phyloP scores from a whole-genome alignment of 768 basidiomycete species.

The Pisolithus orientalis region DNA sequence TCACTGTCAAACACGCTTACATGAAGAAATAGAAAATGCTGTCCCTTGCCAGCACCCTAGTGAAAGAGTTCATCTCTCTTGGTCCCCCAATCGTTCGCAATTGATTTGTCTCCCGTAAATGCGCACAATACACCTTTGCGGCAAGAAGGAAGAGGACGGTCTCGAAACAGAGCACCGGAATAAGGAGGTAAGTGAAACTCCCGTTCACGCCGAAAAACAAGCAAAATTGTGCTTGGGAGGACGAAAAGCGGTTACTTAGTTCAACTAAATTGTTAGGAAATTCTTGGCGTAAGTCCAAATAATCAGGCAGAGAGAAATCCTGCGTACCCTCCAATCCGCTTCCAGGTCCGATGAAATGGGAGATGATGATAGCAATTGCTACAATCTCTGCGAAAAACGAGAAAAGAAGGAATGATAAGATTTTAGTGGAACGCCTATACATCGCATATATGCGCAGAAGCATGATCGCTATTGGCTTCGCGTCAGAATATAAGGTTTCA shows the following conservation, averaged over 20 bases:
- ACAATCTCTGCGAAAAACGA: conserved; percentile 19
- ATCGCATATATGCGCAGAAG: conserved; percentile 28
- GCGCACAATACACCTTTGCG: conserved; percentile 10
- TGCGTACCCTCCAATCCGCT: conserved; percentile 17
- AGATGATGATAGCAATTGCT: conserved; percentile 21
- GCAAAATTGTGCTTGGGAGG: conserved; percentile 12
- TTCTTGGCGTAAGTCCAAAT: not conserved
- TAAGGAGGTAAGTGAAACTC: conserved; percentile 22
- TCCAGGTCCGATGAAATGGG: conserved; percentile 18
- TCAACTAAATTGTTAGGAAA: not conserved
- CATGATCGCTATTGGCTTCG: conserved; percentile 20
- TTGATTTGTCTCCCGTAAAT: conserved; percentile 2
- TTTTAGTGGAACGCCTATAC: conserved; percentile 20
- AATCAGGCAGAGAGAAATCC: not conserved
- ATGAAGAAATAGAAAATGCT: conserved; percentile 28
- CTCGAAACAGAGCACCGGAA: conserved; percentile 27
- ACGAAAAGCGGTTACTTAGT: conserved; percentile 6
- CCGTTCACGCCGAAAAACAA: conserved; percentile 16
- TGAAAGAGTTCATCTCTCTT: conserved; percentile 13
- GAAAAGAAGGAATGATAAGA: conserved; percentile 13
- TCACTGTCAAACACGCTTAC: conserved; percentile 10
- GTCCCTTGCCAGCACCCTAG: conserved; percentile 20
- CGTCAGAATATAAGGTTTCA: conserved; percentile 2
- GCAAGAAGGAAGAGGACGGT: conserved; percentile 19
- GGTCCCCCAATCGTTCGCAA: not conserved